phyloP scores from a whole-genome alignment of 352 stramenopile species.

The Peronospora belbahrii region DNA sequence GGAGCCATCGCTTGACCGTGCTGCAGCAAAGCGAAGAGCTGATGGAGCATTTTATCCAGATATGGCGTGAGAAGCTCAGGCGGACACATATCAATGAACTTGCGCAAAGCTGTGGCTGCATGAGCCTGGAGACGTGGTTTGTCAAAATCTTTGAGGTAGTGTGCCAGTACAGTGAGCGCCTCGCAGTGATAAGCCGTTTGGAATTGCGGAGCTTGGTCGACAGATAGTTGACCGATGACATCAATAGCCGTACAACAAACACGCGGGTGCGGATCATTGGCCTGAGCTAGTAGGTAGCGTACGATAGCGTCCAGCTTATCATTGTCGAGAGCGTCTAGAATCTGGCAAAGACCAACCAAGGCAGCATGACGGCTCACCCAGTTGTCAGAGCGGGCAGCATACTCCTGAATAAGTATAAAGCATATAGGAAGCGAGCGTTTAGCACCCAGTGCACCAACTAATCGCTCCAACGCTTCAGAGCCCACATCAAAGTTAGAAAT shows the following conservation, averaged over 20 bases:
- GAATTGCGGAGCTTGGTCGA: constrained; percentile 76
- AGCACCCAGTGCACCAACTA: constrained; percentile 54
- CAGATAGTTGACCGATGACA: constrained; percentile 68
- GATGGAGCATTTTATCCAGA: constrained; percentile 59
- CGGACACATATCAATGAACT: constrained; percentile 82
- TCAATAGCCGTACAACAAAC: constrained; percentile 82
- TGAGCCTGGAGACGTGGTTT: constrained; percentile 68
- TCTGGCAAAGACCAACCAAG: constrained; percentile 75
- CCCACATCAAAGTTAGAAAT: constrained; percentile 86
- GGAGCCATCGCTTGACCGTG: constrained; percentile 15
- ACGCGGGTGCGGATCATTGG: constrained; percentile 59
- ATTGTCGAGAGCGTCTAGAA: constrained; percentile 60
- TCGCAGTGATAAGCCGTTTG: constrained; percentile 69
- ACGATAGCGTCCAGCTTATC: constrained; percentile 66
- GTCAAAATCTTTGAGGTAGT: constrained; percentile 54
- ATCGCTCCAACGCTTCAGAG: constrained; percentile 65
- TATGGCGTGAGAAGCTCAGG: constrained; percentile 59
- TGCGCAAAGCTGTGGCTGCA: constrained; percentile 59
- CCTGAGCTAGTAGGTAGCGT: constrained; percentile 55
- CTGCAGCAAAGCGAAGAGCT: constrained; percentile 62
- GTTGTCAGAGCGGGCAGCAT: constrained; percentile 44
- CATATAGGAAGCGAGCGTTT: constrained; percentile 69
- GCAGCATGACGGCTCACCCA: constrained; percentile 74
- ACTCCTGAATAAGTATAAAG: constrained; percentile 73
- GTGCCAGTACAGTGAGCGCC: constrained; percentile 48